Base-by-base conservation (phyloP, 2,329 filamentous ascomycete species). In the Fusarium brevicatenulatum region DNA sequence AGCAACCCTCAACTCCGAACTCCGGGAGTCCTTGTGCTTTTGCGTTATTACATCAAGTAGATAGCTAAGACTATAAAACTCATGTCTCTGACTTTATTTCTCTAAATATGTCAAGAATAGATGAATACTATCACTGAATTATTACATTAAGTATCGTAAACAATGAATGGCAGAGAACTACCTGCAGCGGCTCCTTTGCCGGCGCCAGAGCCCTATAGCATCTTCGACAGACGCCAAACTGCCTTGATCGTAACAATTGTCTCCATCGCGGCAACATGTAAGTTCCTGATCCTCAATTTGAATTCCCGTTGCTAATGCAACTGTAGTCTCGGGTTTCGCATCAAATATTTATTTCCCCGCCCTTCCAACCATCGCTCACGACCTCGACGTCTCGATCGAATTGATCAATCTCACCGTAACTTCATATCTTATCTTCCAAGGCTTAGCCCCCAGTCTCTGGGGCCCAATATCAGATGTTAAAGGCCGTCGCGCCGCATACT, bases 341-440 rank as follows among this genome's bases (percentile, higher is more conserved):
- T 83, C 81, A 12, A 81, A 85, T 57, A 87, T 87, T 8, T 88
- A 87, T 77, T 86, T 86, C 57, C 86, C 86, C 3, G 85, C 85
- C 1, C 80, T 87, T 12, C 81, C 82, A 15, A 80, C 81, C 9
- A 81, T 88, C 13, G 83, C 86, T 10, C 70, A 77, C 4, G 84
- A 86, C 40, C 76, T 87, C 2, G 47, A 81, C 37, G 81, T 87
- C n/a, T 81, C 81, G 0, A 71, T 79, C 11, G 77, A 79, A 37
- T 75, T 81, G 13, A 81, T 85, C 66, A 86, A 85, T 57, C 78
- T 86, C 46, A 84, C 84, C 0, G 76, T 87, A 1, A 86, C 85
- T 5, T 82, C 83, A 0, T 87, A 86, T 53, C 79, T 86, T 64
- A 84, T 90, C 28, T 85, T 90, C 40, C 88, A 90, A 80, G 88